A percentile compares a stretch with the other conserved stretches of the same genome.
Conservation (phyloP, 306 rosid species). For the Benincasa hispida region DNA sequence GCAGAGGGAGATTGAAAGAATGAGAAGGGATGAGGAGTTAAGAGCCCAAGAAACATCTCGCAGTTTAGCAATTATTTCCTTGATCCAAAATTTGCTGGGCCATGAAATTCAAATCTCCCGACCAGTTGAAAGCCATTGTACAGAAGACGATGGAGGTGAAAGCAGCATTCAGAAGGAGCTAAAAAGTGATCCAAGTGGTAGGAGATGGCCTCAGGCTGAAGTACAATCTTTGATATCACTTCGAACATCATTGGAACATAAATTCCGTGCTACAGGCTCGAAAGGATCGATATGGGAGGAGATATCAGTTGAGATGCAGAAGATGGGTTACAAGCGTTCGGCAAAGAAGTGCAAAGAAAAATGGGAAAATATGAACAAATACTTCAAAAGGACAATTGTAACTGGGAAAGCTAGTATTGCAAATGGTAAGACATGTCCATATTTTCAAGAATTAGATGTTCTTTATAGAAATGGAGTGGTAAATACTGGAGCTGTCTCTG, state of each 20-base stretch:
- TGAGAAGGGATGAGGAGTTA: conserved; percentile 40
- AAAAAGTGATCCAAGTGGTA: conserved; percentile 20
- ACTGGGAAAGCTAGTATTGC: conserved; percentile 38
- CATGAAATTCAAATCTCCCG: conserved; percentile 34
- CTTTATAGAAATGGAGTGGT: conserved; percentile 36
- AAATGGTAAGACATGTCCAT: conserved; percentile 43
- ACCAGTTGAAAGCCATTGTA: conserved; percentile 18
- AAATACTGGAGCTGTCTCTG: conserved; percentile 22
- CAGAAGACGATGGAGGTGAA: conserved; percentile 28
- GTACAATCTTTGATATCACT: conserved; percentile 50
- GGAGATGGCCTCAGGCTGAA: conserved; percentile 73
- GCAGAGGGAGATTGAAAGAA: conserved; percentile 51
- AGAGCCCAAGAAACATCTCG: conserved; percentile 61
- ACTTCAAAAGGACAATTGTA: conserved; percentile 41
- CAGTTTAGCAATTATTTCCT: conserved; percentile 46
- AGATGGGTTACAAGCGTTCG: conserved; percentile 45
- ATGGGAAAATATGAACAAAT: conserved; percentile 85
- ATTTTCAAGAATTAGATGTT: conserved; percentile 51
- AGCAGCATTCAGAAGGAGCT: conserved; percentile 18
- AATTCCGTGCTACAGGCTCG: conserved; percentile 23
- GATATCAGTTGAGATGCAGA: conserved; percentile 42
- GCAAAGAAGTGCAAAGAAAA: conserved; percentile 75
- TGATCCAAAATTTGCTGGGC: conserved; percentile 43
- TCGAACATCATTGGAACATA: conserved; percentile 40
- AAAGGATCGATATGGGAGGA: conserved; percentile 73